Evolutionary conservation across 2,329 filamentous ascomycete species (phyloP), one percentile per base, ranked within the genome.

Genomic region (Calonectria crousiana): DNA sequence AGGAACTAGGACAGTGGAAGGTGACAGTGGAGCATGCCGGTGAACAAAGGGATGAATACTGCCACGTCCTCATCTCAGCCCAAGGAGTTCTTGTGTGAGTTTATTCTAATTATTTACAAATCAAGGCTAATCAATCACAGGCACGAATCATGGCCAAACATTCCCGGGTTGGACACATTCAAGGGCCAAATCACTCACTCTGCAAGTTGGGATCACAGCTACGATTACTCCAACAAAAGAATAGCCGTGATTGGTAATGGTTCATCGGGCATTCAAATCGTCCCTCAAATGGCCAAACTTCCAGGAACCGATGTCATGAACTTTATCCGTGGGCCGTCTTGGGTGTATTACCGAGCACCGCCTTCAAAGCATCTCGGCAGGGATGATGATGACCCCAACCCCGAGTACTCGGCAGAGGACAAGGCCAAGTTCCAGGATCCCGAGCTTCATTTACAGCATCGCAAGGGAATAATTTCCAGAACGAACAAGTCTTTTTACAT

Each of bases 391-490:
- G 82, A 83, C 8, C 79, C 81, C 47, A 85, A 74, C 13, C 79
- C 81, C 0, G 38, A 73, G 9, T 82, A 82, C 49, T 74, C 79
- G 1, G 80, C 83, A 1, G 74, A 86, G 32, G 88, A 91, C 26
- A 85, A 89, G 67, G 83, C 86, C 1, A 85, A 88, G 16, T 87
- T 87, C 0, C 91, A 89, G 32, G 75, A 92, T 73, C 89, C 90
- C 0, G 84, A 88, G 14, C 85, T 82, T 18, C 92, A 92, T 77
- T 81, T 90, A 0, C 77, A 84, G 11, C 89, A 89, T 72, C 85
- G 89, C 23, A 89, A 87, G 71, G 83, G 83, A 0, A 79, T 79
- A 0, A 77, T 79, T 1, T 79, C 77, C 0, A 69, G 77, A 2
- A 81, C 80, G 0, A 83, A 83, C 30, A 82, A 80, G 66, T 81